Evolutionary conservation across 108 stramenopile species (phyloP), one percentile per base, ranked within the genome.

Genomic region (Seminavis robusta): DNA sequence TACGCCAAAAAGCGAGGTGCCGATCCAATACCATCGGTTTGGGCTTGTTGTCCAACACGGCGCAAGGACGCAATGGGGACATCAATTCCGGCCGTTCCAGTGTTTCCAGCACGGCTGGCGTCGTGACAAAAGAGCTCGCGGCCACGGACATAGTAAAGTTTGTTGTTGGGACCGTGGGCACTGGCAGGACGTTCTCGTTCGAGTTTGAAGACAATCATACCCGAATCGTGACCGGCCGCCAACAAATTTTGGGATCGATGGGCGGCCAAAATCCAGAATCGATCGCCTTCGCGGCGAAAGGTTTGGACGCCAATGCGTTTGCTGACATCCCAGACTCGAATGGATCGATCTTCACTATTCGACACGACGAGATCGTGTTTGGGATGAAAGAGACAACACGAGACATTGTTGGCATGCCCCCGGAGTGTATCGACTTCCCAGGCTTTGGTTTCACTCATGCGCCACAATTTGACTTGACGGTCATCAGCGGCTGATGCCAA

Each of bases 361-460:
- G 84, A 88, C 0, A 99, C 90, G 34, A 99, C 93, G 45, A 99
- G 78, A 62, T 99, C 98, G 56, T 94, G 90, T 61, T 96, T 95
- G 31, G 98, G 98, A 63, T 98, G 98, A 89, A 98, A 99, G 37
- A 98, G 67, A 65, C 97, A 98, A 59, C 97, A 96, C 10, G 85
- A 88, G 1, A 99, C 98, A 67, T 98, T 99, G 94, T 99, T 99
- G 43, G 95, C 96, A 63, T 99, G 98, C 16, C 98, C 98, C 0
- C 96, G 81, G 59, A 99, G 86, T 25, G 98, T 97, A 83, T 99
- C 97, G 30, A 99, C 98, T 73, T 99, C 98, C 98, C 98, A 99
- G 8, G 98, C 98, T 86, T 97, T 96, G 47, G 97, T 98, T 64
- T 98, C 97, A 58, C 81, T 92, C 97, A 98, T 98, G 47, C 97